Base-by-base conservation (phyloP, 441 rosid species). In the Croton setiger region DNA sequence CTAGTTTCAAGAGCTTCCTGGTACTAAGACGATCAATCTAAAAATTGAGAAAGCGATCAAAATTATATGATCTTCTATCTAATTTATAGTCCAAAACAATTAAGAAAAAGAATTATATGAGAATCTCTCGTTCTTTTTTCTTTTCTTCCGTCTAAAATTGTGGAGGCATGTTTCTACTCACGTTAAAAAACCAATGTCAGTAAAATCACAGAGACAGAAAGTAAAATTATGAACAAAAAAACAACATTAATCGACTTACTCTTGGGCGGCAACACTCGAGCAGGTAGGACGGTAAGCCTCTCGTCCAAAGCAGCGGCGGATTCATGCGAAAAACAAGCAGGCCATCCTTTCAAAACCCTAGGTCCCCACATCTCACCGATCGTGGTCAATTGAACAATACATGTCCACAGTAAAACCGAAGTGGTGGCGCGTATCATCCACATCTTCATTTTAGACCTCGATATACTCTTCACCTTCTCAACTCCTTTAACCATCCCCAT, bases 301-400 rank as follows among this genome's bases (percentile, higher is more conserved):
- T 83, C 82, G 60, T 85, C 76, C 66, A 82, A 43, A 45, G 75
- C 68, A 27, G 83, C 20, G n/a, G 78, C 75, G 43, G 87, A 72
- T 48, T 84, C 91, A 33, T 76, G 81, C 45, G 79, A 74, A 67
- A 83, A 82, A 84, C 96, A 90, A 55, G 88, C 80, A 63, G 97
- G 97, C 94, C 96, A 90, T 3, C 93, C 92, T 76, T 84, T 90
- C 78, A 92, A 81, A 33, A 88, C 82, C 72, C 90, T 76, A 7
- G 98, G 98, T 6, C 93, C 95, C 99, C 99, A 90, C 67, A 84
- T 79, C 77, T 88, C 96, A 2, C 97, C 95, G 72, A 92, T 45
- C 48, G 97, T 87, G 58, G 93, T 87, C 80, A 92, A 78, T 70
- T 95, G 99, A 63, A 90, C 95, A 53, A 90, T 68, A 72, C 99